Evolutionary conservation across 441 rosid species (phyloP), one percentile per base, ranked within the genome.

Genomic region (Biscutella laevigata): DNA sequence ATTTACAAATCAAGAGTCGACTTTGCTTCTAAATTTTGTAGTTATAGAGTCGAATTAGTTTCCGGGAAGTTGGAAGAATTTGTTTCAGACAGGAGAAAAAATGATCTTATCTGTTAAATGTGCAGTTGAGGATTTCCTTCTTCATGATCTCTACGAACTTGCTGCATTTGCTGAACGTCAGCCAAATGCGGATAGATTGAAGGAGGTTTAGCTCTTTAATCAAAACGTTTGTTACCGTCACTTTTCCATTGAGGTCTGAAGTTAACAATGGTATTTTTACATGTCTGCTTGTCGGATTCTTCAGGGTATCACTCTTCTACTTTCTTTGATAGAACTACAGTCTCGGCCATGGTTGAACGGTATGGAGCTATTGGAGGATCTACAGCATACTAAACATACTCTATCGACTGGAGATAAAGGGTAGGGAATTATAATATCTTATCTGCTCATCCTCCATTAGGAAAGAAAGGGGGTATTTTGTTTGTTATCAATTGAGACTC

Each of bases 331-430:
- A 55, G 78, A 79, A 15, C 26, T 43, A 59, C 67, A 62, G 62
- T 77, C 72, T 53, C 77, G 57, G 2, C 82, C 82, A n/a, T 80
- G 76, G 85, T 35, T 58, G 56, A 80, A 78, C 62, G 90, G 85
- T 13, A 43, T 80, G 71, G 78, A 85, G 50, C 32, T 80, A 46
- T 59, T 82, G 67, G 77, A 77, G 73, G 82, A 82, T 67, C 70
- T 73, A 47, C 67, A 28, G 30, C 54, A 41, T 40, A 71, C 67
- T 62, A 84, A 79, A 36, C 81, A 43, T 30, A 62, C 56, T 29
- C 49, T 85, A 10, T 63, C 83, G 0, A 81, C 86, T 34, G 95
- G 96, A 73, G 59, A 78, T 51, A 64, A 64, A 34, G 80, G 74
- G 96, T 88, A 77, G 1, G 35, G 56, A 38, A 8, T 21, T 50